Conservation (phyloP, 768 basidiomycete genomes). For the Mycena epipterygia region DNA sequence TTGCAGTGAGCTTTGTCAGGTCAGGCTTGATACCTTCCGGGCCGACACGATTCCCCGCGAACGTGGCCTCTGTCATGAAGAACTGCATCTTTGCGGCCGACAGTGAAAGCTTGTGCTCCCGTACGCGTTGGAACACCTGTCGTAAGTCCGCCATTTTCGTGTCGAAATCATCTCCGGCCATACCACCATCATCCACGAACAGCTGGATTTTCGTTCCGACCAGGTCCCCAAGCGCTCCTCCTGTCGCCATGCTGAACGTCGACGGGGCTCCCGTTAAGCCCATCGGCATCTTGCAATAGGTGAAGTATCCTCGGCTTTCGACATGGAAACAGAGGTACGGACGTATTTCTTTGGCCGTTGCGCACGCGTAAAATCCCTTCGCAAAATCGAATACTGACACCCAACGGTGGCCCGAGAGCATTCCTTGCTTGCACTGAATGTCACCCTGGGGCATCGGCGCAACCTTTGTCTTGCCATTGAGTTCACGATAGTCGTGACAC, state of each 20-base stretch:
- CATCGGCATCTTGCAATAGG: not conserved
- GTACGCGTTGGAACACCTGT: not conserved
- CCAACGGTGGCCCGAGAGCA: slow-evolving; percentile 50
- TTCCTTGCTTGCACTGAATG: slow-evolving; percentile 52
- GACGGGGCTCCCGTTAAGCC: not conserved
- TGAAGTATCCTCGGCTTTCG: no score
- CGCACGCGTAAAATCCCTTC: slow-evolving; percentile 48
- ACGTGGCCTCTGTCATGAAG: no score
- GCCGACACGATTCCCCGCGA: no score
- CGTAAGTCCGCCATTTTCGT: not conserved
- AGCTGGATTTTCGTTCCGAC: slow-evolving; percentile 1
- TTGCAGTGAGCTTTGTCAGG: slow-evolving; percentile 24
- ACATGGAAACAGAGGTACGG: no score
- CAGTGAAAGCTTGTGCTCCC: not conserved
- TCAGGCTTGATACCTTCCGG: slow-evolving; percentile 18
- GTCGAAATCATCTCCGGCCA: not conserved
- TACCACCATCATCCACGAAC: not conserved
- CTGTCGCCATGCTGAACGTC: slow-evolving; percentile 1
- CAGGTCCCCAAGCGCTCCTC: not conserved
- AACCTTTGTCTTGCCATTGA: slow-evolving; percentile 48
- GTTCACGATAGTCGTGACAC: slow-evolving; percentile 52
- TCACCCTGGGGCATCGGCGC: no score
- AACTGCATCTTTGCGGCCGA: no score
- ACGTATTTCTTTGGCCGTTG: slow-evolving; percentile 33
- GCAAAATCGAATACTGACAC: slow-evolving; percentile 53